Base-by-base conservation (phyloP, 2,329 filamentous ascomycete species). In the Claviceps monticola region DNA sequence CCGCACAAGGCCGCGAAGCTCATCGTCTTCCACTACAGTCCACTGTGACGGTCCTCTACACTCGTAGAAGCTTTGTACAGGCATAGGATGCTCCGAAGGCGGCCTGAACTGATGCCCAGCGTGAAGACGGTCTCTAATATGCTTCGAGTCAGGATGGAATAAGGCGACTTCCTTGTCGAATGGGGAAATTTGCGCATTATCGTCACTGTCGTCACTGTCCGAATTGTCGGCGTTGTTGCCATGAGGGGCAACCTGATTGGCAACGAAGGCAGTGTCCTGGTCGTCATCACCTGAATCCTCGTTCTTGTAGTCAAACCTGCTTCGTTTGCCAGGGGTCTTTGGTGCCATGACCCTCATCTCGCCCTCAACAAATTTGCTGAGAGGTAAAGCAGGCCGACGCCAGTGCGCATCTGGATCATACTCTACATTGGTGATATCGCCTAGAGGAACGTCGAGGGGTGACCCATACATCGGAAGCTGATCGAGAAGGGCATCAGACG, bases 21-120 rank as follows among this genome's bases (percentile, higher is more conserved):
- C 88, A 59, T 97, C 90, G 58, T 98, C 93, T 64, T 98, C 93
- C 2, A 84, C 75, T 62, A 81, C 78, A 0, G 88, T 88, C 93
- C 93, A 98, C 62, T 96, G 89, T 3, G 93, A 97, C 2, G 89
- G 83, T 50, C 77, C 81, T 41, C 93, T 79, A 55, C 80, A 84
- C 66, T 98, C 91, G 61, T 95, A 97, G 69, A 97, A 98, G 50
- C 78, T 82, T 58, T 91, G 85, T 1, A 84, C 79, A 1, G 93
- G 93, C 90, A 97, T 97, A 0, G 81, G 79, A 63, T 89, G 84
- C 64, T 97, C 91, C 0, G 88, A 89, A 0, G 93, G 93, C 16
- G 93, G 93, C 51, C 90, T 79, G 72, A 98, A 97, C 56, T 91
- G 87, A 65, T 96, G 90, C 8, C 87, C 86, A 9, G 88, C 87